Percentiles rank a stretch among this genome's conserved stretches.
Conservation (phyloP, 2,329 filamentous ascomycete genomes). For the Fusarium multiceps region DNA sequence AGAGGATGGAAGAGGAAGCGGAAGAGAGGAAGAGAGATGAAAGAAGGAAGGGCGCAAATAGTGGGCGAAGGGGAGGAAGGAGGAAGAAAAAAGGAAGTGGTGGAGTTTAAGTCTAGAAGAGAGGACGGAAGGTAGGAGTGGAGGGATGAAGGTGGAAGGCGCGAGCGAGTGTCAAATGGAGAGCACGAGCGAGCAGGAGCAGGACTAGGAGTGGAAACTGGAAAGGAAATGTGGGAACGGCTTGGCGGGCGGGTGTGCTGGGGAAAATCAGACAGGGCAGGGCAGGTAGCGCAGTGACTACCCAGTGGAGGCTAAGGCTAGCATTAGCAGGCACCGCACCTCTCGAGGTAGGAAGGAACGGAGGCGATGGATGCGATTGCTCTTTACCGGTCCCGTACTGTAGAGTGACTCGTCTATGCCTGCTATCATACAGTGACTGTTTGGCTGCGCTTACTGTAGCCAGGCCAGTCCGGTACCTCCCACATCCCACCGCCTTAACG, state of each 20-base stretch:
- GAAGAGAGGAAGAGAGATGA: conserved; percentile 43
- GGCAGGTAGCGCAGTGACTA: background rate
- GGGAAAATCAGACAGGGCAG: conserved; percentile 26
- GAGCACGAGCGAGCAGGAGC: conserved; percentile 16
- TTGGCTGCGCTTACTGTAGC: background rate
- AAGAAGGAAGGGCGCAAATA: conserved; percentile 48
- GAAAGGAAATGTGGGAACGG: conserved; percentile 23
- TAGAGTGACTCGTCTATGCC: conserved; percentile 9
- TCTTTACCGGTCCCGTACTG: conserved; percentile 18
- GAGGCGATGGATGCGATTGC: conserved; percentile 19
- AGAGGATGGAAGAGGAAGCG: conserved; percentile 33
- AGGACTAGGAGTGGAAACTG: conserved; percentile 12
- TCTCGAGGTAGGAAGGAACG: conserved; percentile 34
- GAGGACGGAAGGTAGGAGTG: conserved; percentile 48
- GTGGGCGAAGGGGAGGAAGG: conserved; percentile 44
- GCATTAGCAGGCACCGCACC: conserved; percentile 2
- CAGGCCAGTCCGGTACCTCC: background rate
- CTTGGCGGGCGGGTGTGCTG: conserved; percentile 44
- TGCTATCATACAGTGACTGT: conserved; percentile 12
- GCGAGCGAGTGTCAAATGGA: conserved; percentile 35
- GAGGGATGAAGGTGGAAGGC: conserved; percentile 17
- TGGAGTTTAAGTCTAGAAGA: conserved; percentile 49
- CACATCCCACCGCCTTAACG: conserved; percentile 25
- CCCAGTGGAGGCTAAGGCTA: background rate
- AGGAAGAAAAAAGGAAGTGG: conserved; percentile 50